These are phyloP conservation scores for Aspergillus diversus DNA, from an alignment of 495 filamentous ascomycete genomes.

Conservation along the genomic window DNA sequence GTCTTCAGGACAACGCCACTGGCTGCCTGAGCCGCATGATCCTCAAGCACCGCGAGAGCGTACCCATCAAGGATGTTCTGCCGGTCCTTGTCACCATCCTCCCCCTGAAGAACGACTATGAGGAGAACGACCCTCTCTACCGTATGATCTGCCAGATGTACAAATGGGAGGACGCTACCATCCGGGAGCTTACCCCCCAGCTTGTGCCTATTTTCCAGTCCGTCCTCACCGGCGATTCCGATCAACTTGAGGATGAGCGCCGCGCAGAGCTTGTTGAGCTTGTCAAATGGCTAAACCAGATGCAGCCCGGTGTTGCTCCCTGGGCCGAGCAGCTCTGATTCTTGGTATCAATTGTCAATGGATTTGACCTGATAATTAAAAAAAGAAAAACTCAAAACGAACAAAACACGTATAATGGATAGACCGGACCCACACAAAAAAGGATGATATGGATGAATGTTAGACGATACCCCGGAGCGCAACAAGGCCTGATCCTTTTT, in stretches of 20 bases:
- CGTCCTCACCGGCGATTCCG: conserved; percentile 76
- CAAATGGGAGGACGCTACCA: conserved; percentile 68
- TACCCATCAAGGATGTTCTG: conserved; percentile 79
- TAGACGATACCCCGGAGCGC: conserved; percentile 50
- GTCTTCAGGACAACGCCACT: conserved; percentile 89
- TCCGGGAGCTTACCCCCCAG: conserved; percentile 74
- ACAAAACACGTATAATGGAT: conserved; percentile 37
- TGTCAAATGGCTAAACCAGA: conserved; percentile 70
- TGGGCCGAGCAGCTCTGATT: conserved; percentile 50
- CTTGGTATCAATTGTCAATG: not conserved
- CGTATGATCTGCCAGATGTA: conserved; percentile 86
- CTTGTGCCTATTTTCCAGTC: conserved; percentile 80
- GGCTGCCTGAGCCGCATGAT: conserved; percentile 95
- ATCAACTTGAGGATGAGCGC: conserved; percentile 84
- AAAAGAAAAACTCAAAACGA: conserved; percentile 18
- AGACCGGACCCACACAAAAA: conserved; percentile 35
- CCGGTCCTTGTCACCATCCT: conserved; percentile 78
- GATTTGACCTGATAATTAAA: conserved; percentile 27
- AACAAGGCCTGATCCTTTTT: conserved; percentile 12
- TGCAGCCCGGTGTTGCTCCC: conserved; percentile 48
- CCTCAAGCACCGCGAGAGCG: conserved; percentile 72
- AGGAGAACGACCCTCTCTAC: conserved; percentile 94
- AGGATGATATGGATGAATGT: conserved; percentile 35
- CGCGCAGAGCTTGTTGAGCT: conserved; percentile 68
- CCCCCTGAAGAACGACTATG: conserved; percentile 90